Base-by-base conservation (phyloP, 1,284 basidiomycete species). In the Sporisorium sorghi region DNA sequence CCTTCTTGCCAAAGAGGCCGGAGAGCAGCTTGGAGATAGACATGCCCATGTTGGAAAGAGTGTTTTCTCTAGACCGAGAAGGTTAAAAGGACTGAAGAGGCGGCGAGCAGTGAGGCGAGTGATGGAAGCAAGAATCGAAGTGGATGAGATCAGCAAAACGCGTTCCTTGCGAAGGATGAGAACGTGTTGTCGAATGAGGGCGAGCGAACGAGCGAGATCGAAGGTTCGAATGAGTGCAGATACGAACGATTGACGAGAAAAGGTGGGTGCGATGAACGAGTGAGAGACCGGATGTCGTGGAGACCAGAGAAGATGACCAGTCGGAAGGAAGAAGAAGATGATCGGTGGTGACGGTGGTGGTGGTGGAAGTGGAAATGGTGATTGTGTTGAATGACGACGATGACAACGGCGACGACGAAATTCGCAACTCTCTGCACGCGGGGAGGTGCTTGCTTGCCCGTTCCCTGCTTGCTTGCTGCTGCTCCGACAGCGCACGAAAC, bases 1-100 rank as follows among this genome's bases (percentile, higher is more conserved):
- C 82, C 73, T 80, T 82, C 67, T 84, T 84, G 77, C 82, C 82
- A 49, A 84, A 84, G 64, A 84, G 81, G 74, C 82, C 82, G 58
- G 81, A 82, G 66, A 84, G 78, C 72, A 83, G 76, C 72, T 82
- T 82, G 63, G 81, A 83, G 63, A 84, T 77, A 56, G 81, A 83
- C 69, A 77, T 72, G 67, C 82, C 82, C 82, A 84, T 84, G 24
- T 64, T 75, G 73, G 7, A 49, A 32, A 53, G n/a, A 51, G 40
- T 51, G 54, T 30, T 50, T 57, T 67, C 63, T 65, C 63, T 68
- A 47, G 63, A 56, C 64, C 68, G 68, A 75, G 67, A 70, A 70
- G 66, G 62, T 55, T 52, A 35, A 58, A 57, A 32, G 46, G 40
- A 32, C 55, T 56, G 44, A 4, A 40, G 26, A 15, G n/a, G 26